Percentiles rank a stretch among this genome's conserved stretches.
These are phyloP conservation scores for Chloranthus sessilifolius DNA, from an alignment of 164 flowering plant species.

Conservation along the genomic window DNA sequence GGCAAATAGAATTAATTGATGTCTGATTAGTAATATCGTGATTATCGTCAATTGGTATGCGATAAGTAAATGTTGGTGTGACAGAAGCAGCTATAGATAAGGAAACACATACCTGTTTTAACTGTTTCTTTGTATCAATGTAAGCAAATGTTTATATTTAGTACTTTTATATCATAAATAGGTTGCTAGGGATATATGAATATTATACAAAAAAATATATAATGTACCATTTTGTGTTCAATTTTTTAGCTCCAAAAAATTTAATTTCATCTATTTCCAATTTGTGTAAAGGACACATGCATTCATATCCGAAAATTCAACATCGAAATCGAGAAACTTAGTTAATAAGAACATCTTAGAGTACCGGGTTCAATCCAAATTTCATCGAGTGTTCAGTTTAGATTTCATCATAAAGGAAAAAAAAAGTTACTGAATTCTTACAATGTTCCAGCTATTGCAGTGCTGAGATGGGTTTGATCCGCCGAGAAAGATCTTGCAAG, in stretches of 20 bases:
- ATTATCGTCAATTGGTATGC: too few relatives aligned
- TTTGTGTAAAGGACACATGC: neutral
- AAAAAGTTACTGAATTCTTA: slow-evolving; percentile 8
- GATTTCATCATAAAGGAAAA: neutral
- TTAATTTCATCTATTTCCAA: neutral
- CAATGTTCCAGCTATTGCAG: slow-evolving; percentile 20
- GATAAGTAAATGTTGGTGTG: too few relatives aligned
- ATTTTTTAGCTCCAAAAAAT: neutral
- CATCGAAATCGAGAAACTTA: neutral
- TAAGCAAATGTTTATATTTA: too few relatives aligned
- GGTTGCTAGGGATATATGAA: too few relatives aligned
- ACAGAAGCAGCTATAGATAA: too few relatives aligned
- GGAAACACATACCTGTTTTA: too few relatives aligned
- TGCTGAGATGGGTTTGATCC: slow-evolving; percentile 20
- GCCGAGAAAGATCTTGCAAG: slow-evolving; percentile 17
- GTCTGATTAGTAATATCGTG: too few relatives aligned
- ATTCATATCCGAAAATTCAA: neutral
- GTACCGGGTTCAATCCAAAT: neutral
- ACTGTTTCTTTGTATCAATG: too few relatives aligned
- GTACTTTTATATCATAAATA: too few relatives aligned
- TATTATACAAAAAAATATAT: too few relatives aligned
- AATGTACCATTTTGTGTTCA: too few relatives aligned
- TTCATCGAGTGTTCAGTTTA: neutral
- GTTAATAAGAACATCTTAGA: neutral
- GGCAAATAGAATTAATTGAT: too few relatives aligned